Conservation (phyloP, 1,139 yeast species). For the Candida glucosophila region DNA sequence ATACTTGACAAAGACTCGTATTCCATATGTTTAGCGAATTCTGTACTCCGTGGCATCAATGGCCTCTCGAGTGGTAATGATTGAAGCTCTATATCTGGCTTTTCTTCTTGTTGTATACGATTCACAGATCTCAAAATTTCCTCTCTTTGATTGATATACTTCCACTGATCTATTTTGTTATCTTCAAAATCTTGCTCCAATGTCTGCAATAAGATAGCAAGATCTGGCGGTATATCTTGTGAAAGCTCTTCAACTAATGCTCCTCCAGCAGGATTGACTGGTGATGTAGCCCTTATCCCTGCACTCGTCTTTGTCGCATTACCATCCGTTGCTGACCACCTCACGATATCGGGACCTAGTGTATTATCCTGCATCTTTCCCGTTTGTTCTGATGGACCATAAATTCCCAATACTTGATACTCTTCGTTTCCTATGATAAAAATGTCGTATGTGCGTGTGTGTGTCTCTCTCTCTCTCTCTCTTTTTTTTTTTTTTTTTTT, state of each 20-base stretch:
- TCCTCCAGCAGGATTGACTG: slow-evolving; percentile 7
- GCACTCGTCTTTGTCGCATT: slow-evolving; percentile 10
- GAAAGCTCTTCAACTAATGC: slow-evolving; percentile 5
- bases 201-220: slow-evolving; percentile 34
- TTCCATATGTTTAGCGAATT: slow-evolving; percentile 8
- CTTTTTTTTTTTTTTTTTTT: too few species aligned
- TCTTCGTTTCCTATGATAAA: too few species aligned
- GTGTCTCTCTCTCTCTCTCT: too few species aligned
- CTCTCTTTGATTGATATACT: slow-evolving; percentile 38
- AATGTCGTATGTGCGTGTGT: too few species aligned
- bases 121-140: slow-evolving; percentile 35
- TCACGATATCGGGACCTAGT: too few species aligned
- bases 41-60: slow-evolving; percentile 47
- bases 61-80: slow-evolving; percentile 45
- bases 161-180: slow-evolving; percentile 41
- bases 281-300: slow-evolving; percentile 7
- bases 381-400: too few species aligned
- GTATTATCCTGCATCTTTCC: too few species aligned
- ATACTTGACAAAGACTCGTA: slow-evolving; percentile 64
- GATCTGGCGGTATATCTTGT: slow-evolving; percentile 40
- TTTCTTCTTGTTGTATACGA: slow-evolving; percentile 27
- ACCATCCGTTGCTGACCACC: slow-evolving; percentile 21
- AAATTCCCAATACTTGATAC: too few species aligned
- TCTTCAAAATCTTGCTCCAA: slow-evolving; percentile 37
- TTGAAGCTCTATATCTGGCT: slow-evolving; percentile 19